Evolutionary conservation across 805 yeast species (phyloP).

Genomic region (Danielia reshetovae): DNA sequence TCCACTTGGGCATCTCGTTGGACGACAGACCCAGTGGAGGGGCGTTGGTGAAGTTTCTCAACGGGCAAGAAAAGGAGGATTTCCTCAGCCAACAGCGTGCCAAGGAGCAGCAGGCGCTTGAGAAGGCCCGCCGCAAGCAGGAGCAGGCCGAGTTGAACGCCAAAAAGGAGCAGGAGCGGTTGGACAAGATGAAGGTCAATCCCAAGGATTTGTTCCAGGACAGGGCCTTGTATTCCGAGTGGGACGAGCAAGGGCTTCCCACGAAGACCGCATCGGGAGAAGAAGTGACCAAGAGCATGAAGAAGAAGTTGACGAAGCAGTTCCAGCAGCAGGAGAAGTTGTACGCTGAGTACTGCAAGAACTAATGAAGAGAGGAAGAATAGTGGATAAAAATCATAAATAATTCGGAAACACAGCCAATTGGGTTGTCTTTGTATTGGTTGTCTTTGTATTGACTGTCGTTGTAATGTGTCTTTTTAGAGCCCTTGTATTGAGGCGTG

Average conservation of each 20-base stretch:
- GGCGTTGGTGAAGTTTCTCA: conserved; percentile 82
- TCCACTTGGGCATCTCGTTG: conserved; percentile 73
- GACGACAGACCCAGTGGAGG: conserved; percentile 83
- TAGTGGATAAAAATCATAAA: too few relatives aligned
- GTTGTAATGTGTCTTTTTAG: too few relatives aligned
- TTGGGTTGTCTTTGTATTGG: too few relatives aligned
- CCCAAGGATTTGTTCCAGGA: conserved; percentile 75
- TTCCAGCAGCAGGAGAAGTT: conserved; percentile 80
- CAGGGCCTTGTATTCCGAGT: conserved; percentile 53
- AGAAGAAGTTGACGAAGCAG: conserved; percentile 76
- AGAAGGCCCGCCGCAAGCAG: conserved; percentile 56
- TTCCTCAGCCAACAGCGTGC: conserved; percentile 52
- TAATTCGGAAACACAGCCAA: too few relatives aligned
- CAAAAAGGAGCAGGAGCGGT: conserved; percentile 57
- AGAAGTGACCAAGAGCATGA: conserved; percentile 79
- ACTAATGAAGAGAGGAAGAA: background rate
- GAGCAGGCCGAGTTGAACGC: conserved; percentile 48
- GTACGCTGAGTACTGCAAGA: conserved; percentile 55
- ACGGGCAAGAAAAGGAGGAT: conserved; percentile 63
- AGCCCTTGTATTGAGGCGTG: too few relatives aligned
- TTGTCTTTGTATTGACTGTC: too few relatives aligned
- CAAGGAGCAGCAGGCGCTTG: conserved; percentile 51
- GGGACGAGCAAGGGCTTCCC: conserved; percentile 88
- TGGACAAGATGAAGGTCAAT: conserved; percentile 61
- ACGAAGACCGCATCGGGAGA: conserved; percentile 71